Base-by-base conservation (phyloP, 2,329 filamentous ascomycete species). In the Davidsoniella virescens region DNA sequence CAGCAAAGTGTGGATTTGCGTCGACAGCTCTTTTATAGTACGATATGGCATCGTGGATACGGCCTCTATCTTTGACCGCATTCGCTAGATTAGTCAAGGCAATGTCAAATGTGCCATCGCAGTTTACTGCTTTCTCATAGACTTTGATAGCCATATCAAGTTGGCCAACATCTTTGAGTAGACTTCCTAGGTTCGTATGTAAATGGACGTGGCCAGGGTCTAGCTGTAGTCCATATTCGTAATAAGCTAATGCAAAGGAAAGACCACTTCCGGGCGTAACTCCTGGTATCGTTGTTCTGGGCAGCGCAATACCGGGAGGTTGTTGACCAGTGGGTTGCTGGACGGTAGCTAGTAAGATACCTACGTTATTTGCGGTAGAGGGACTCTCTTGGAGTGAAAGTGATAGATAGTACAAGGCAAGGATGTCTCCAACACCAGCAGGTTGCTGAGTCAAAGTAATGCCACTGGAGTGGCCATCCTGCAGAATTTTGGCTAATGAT, bases 351-450 rank as follows among this genome's bases (percentile, higher is more conserved):
- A 98, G 76, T 25, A 98, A 71, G 50, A 98, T 98, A 2, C 92
- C 92, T 10, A 98, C 88, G 62, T 98, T 98, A 62, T 98, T 98
- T 0, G 92, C 92, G 0, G 92, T 98, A 0, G 92, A 98, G 2
- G 92, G 92, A 59, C 92, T 96, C 44, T 92, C 88, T 56, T 95
- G 92, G 2, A 98, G 72, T 0, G 92, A 94, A 2, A 98, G 69
- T 0, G 92, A 98, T 2, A 98, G 71, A 60, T 98, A 98, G 63
- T 98, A 98, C 10, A 98, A 73, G 1, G 88, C 86, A 36, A 98
- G 67, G 37, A 98, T 96, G 59, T 98, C 92, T 40, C 87, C 80
- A 20, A 96, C 87, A 1, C 87, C 84, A 42, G 75, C 51, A 79
- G 77, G 52, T 75, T 75, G 18, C 76, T 67, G 9, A 75, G 67